Evolutionary conservation across 2,329 filamentous ascomycete species (phyloP).

Genomic region (Monilinia vaccinii-corymbosi): DNA sequence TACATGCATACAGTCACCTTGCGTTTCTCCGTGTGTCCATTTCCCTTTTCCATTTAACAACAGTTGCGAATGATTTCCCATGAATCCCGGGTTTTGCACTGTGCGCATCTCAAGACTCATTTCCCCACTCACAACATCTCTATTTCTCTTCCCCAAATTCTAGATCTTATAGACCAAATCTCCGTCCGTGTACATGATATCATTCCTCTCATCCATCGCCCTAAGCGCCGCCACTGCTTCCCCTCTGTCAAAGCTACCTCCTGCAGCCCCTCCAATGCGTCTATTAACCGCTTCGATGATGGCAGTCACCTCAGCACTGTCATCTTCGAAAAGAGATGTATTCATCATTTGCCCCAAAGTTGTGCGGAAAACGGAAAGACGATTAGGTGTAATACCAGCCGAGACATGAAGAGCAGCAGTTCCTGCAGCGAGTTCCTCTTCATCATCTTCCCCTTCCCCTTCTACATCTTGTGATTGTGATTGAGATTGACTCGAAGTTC

Average conservation of each 20-base stretch:
- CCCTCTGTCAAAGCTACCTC: slow-evolving; percentile 54
- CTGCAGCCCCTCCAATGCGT: slow-evolving; percentile 45
- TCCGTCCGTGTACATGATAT: slow-evolving; percentile 74
- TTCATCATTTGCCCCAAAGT: slow-evolving; percentile 77
- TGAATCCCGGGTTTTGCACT: background rate
- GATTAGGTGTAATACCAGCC: slow-evolving; percentile 37
- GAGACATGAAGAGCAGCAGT: slow-evolving; percentile 25
- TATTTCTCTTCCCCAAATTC: slow-evolving; percentile 15
- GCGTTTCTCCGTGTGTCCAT: background rate
- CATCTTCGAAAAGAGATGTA: slow-evolving; percentile 76
- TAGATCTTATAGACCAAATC: slow-evolving; percentile 64
- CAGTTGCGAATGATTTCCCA: background rate
- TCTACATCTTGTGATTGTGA: slow-evolving; percentile 1
- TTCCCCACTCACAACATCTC: background rate
- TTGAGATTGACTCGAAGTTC: slow-evolving; percentile 21
- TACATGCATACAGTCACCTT: background rate
- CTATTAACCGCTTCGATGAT: slow-evolving; percentile 74
- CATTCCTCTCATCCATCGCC: slow-evolving; percentile 73
- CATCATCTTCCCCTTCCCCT: slow-evolving; percentile 24
- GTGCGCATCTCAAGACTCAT: background rate
- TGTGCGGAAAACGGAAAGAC: slow-evolving; percentile 67
- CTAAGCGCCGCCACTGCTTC: slow-evolving; percentile 73
- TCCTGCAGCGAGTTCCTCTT: slow-evolving; percentile 9
- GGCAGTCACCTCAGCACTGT: slow-evolving; percentile 65
- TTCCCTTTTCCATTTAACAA: background rate